phyloP scores from a whole-genome alignment of 164 flowering plant species.

The Nymphaea thermarum region DNA sequence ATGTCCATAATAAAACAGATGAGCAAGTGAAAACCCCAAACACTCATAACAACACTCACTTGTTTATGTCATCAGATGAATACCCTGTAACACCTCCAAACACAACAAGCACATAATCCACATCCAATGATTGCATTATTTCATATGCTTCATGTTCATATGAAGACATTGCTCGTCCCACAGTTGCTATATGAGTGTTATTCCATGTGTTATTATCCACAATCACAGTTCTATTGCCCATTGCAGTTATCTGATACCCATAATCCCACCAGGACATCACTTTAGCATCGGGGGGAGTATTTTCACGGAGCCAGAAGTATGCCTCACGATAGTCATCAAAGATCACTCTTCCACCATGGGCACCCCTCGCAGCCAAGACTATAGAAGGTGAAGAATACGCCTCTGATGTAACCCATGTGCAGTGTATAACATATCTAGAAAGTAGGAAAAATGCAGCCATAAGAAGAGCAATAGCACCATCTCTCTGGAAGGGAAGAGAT shows the following conservation, averaged over 20 bases:
- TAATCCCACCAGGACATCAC: conserved; percentile 99
- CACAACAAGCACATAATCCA: conserved; percentile 90
- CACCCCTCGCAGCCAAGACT: conserved; percentile 97
- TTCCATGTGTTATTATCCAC: conserved; percentile 99
- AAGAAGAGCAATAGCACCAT: conserved; percentile 83
- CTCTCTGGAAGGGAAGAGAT: conserved; percentile 71
- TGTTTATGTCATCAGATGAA: conserved; percentile 99
- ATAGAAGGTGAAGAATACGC: conserved; percentile 99
- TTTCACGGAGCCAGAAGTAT: conserved; percentile 95
- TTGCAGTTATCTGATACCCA: conserved; percentile 98
- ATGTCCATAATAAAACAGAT: too few relatives aligned
- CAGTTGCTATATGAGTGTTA: conserved; percentile 97
- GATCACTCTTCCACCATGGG: conserved; percentile 84
- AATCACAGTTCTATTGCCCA: conserved; percentile 98
- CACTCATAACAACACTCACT: conserved; percentile 33
- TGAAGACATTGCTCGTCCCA: conserved; percentile 99
- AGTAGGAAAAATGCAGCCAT: conserved; percentile 86
- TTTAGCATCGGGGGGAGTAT: conserved; percentile 95
- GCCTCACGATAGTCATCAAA: conserved; percentile 99
- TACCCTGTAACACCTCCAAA: conserved; percentile 99
- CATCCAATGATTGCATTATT: conserved; percentile 81
- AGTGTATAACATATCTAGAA: conserved; percentile 76
- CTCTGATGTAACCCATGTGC: conserved; percentile 99
- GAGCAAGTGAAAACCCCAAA: too few relatives aligned
- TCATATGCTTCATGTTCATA: conserved; percentile 97